Evolutionary conservation across 345 rosid genomes (phyloP).

Genomic region (Eucalyptus cladocalyx): DNA sequence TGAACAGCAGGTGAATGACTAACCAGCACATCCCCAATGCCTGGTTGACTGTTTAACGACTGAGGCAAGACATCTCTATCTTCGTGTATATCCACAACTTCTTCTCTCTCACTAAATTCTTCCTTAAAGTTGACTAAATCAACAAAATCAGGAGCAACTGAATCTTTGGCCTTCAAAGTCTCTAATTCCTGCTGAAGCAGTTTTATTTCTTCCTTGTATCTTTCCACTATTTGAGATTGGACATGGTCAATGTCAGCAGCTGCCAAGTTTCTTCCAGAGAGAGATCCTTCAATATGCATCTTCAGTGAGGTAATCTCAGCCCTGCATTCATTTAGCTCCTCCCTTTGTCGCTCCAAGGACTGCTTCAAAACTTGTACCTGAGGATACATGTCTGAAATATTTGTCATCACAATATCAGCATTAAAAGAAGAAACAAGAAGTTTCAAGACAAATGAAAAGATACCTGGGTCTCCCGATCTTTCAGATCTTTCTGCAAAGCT

Average conservation of each 20-base stretch:
- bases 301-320: slow-evolving; percentile 89
- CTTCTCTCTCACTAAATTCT: slow-evolving; percentile 39
- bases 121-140: slow-evolving; percentile 18
- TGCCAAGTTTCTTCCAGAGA: slow-evolving; percentile 28
- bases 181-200: slow-evolving; percentile 50
- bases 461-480: slow-evolving; percentile 85
- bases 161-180: slow-evolving; percentile 20
- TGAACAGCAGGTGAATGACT: slow-evolving; percentile 8
- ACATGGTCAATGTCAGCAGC: slow-evolving; percentile 29
- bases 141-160: slow-evolving; percentile 11
- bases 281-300: slow-evolving; percentile 84
- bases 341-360: slow-evolving; percentile 58
- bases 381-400: background rate
- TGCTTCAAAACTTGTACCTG: slow-evolving; percentile 76
- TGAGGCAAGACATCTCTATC: slow-evolving; percentile 32
- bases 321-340: slow-evolving; percentile 78
- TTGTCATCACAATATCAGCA: slow-evolving; percentile 1
- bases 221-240: slow-evolving; percentile 43
- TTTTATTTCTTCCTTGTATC: slow-evolving; percentile 44
- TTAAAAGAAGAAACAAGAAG: background rate
- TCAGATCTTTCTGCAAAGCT: slow-evolving; percentile 68
- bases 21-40: slow-evolving; percentile 6
- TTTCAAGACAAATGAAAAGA: background rate
- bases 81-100: slow-evolving; percentile 60
- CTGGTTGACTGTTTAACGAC: slow-evolving; percentile 13